Evolutionary conservation across 1,139 yeast genomes (phyloP).

Genomic region (Pichiaceae sp.): DNA sequence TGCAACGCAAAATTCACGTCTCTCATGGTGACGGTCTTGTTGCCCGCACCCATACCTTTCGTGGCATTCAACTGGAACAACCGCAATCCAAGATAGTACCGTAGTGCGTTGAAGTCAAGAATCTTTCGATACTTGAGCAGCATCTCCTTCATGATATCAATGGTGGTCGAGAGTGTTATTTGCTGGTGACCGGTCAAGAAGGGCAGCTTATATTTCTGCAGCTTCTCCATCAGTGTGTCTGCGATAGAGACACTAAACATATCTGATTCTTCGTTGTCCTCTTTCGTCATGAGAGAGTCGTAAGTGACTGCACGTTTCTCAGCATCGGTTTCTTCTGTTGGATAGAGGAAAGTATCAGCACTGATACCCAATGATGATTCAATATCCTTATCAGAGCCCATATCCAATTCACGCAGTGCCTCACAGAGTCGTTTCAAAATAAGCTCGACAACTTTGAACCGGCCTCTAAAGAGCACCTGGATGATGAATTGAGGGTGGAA

Average conservation of each 20-base stretch:
- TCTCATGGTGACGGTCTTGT: conserved; percentile 51
- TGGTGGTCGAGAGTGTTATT: conserved; percentile 64
- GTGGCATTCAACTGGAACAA: conserved; percentile 53
- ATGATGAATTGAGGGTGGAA: conserved; percentile 88
- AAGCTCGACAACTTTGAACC: conserved; percentile 46
- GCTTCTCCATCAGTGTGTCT: conserved; percentile 45
- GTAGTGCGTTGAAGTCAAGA: conserved; percentile 67
- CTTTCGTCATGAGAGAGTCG: conserved; percentile 6
- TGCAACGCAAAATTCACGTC: conserved; percentile 87
- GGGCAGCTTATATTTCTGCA: conserved; percentile 64
- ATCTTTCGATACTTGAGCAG: conserved; percentile 30
- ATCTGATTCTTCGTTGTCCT: conserved; percentile 16
- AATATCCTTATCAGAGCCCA: conserved; percentile 23
- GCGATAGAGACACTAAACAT: conserved; percentile 39
- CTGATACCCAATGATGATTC: conserved; percentile 31
- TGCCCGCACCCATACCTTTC: conserved; percentile 21
- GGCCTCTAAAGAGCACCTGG: conserved; percentile 64
- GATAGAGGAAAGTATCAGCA: conserved; percentile 20
- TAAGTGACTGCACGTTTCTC: conserved; percentile 3
- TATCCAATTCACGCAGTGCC: conserved; percentile 42
- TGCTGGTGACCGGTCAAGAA: conserved; percentile 88
- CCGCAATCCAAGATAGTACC: conserved; percentile 67
- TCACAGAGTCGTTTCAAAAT: conserved; percentile 48
- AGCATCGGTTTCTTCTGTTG: conserved; percentile 3
- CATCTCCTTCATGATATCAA: conserved; percentile 54